Conservation (phyloP, 257 asterid genomes). For the Capsicum chinense region DNA sequence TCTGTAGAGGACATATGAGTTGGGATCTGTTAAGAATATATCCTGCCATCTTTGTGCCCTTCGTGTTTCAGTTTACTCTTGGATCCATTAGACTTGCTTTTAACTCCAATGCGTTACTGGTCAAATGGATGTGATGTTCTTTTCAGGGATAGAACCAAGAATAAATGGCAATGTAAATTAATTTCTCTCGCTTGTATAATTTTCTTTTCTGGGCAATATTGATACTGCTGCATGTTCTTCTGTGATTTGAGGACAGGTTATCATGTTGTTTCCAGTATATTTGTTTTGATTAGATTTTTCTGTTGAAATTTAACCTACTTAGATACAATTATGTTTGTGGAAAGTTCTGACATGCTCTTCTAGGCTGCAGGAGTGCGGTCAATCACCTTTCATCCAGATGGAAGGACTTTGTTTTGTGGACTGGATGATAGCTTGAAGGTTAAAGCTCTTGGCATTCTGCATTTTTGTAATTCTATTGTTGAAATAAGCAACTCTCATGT, state of each 20-base stretch:
- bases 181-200: not conserved
- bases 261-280: not conserved
- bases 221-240: not conserved
- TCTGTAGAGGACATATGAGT: not conserved
- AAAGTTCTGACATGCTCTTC: conserved; percentile 24
- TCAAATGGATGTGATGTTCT: not conserved
- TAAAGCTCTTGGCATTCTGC: conserved; percentile 30
- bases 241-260: not conserved
- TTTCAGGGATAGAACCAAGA: not conserved
- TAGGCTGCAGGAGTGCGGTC: conserved; percentile 93
- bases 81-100: conserved; percentile 14
- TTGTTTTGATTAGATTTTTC: conserved; percentile 22
- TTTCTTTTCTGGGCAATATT: not conserved
- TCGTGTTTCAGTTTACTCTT: not conserved
- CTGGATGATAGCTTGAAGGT: conserved; percentile 97
- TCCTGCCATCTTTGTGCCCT: not conserved
- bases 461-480: conserved; percentile 21
- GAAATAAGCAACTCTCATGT: conserved; percentile 26
- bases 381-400: conserved; percentile 88
- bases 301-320: not conserved
- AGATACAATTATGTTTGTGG: conserved; percentile 30
- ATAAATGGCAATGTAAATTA: conserved; percentile 21
- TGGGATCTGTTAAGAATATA: not conserved
- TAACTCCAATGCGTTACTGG: not conserved
- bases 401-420: conserved; percentile 88